Evolutionary conservation across 2,329 filamentous ascomycete species (phyloP).

Genomic region (Ascosphaera aggregata): DNA sequence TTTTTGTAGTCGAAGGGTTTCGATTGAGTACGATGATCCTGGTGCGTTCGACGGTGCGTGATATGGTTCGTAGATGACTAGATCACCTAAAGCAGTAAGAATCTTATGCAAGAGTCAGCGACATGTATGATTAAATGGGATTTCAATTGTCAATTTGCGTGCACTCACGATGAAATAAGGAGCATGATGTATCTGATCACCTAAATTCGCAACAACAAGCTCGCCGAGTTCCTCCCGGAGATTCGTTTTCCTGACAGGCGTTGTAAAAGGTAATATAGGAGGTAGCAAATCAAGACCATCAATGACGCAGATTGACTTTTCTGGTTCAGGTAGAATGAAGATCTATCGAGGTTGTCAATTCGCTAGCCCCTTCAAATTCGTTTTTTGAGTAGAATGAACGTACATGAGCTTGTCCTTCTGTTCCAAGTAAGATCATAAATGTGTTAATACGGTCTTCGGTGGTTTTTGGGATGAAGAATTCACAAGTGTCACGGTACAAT

Average conservation of each 20-base stretch:
- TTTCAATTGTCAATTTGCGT: too few species aligned
- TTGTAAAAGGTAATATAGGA: slow-evolving; percentile 49
- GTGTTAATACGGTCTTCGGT: slow-evolving; percentile 23
- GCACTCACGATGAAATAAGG: slow-evolving; percentile 59
- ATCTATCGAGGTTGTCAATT: slow-evolving; percentile 38
- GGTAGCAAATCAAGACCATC: slow-evolving; percentile 61
- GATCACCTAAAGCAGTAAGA: slow-evolving; percentile 29
- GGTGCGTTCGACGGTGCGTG: slow-evolving; percentile 13
- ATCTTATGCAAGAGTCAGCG: not conserved
- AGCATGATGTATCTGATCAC: slow-evolving; percentile 43
- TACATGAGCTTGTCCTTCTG: slow-evolving; percentile 19
- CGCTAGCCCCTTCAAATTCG: too few species aligned
- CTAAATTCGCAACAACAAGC: slow-evolving; percentile 63
- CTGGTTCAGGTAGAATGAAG: slow-evolving; percentile 51
- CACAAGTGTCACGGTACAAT: slow-evolving; percentile 46
- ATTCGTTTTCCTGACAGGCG: slow-evolving; percentile 43
- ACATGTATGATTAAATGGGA: too few species aligned
- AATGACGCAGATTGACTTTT: slow-evolving; percentile 46
- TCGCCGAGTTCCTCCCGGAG: slow-evolving; percentile 54
- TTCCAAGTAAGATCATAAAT: slow-evolving; percentile 39
- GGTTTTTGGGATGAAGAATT: slow-evolving; percentile 25
- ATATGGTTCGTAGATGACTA: slow-evolving; percentile 72
- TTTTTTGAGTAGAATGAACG: slow-evolving; percentile 19
- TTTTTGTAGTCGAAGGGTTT: slow-evolving; percentile 50
- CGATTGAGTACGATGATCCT: slow-evolving; percentile 4